A percentile compares a stretch with the other conserved stretches of the same genome.
These are phyloP conservation scores for Globisporangium heterothallicum DNA, from an alignment of 352 stramenopile species.

Conservation along the genomic window DNA sequence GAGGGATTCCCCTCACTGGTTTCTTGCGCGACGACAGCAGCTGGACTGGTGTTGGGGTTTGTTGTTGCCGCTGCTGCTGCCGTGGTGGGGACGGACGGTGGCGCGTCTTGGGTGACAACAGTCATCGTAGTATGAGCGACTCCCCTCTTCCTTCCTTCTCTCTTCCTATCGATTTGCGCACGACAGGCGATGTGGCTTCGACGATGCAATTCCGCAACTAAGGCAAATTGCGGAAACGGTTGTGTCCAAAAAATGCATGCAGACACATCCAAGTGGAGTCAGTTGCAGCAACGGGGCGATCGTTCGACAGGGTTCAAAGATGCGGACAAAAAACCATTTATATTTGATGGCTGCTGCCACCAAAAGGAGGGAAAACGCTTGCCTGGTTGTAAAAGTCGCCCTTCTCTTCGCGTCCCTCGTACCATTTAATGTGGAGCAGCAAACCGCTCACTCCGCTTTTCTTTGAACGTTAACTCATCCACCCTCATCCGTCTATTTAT, in stretches of 20 bases:
- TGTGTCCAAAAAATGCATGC: too few species aligned
- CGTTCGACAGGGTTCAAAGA: not conserved
- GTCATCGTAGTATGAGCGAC: conserved; percentile 2
- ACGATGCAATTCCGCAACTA: too few species aligned
- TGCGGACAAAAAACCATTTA: too few species aligned
- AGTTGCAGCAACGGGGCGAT: not conserved
- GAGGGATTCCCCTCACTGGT: too few species aligned
- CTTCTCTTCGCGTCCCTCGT: too few species aligned
- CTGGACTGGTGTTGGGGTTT: conserved; percentile 1
- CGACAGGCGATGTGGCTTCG: too few species aligned
- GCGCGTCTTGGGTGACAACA: not conserved
- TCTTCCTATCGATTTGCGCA: too few species aligned
- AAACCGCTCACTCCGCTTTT: not conserved
- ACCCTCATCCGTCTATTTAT: too few species aligned
- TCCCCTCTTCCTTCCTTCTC: too few species aligned
- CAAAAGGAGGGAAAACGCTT: not conserved
- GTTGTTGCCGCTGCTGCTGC: not conserved
- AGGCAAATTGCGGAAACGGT: not conserved
- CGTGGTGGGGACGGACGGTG: not conserved
- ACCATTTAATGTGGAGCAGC: too few species aligned
- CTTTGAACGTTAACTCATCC: too few species aligned
- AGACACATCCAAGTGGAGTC: too few species aligned
- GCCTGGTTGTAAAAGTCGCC: not conserved
- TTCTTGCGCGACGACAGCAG: conserved; percentile 11
- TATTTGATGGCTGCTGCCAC: not conserved